Evolutionary conservation across 1,284 basidiomycete species (phyloP).

Genomic region (Ganoderma multipileum): DNA sequence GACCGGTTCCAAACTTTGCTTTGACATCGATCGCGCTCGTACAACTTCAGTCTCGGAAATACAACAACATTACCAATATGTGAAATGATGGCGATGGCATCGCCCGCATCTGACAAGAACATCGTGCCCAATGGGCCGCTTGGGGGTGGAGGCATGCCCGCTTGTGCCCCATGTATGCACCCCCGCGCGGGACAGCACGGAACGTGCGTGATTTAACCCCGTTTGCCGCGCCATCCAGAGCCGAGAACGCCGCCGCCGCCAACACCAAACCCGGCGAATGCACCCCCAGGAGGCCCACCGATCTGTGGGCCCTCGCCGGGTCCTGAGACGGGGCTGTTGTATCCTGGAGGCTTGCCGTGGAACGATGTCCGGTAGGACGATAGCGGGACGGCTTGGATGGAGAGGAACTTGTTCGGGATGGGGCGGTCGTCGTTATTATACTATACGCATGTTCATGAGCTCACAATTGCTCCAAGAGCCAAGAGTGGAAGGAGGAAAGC

Average conservation of each 20-base stretch:
- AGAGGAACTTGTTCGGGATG: conserved; percentile 77
- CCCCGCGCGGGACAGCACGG: not conserved
- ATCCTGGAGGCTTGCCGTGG: conserved; percentile 41
- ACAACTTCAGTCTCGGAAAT: conserved; percentile 4
- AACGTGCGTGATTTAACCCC: not conserved
- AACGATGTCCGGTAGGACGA: conserved; percentile 72
- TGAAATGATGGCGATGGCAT: not conserved
- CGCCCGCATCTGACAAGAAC: not conserved
- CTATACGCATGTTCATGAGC: conserved; percentile 43
- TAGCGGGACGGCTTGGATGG: conserved; percentile 73
- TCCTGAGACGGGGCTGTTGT: conserved; percentile 38
- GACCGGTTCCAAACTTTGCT: not conserved
- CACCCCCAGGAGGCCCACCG: conserved; percentile 45
- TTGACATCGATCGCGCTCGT: conserved; percentile 8
- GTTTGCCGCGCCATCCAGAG: conserved; percentile 41
- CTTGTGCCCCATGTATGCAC: not conserved
- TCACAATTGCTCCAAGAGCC: not conserved
- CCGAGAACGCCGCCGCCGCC: conserved; percentile 41
- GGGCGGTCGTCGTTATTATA: conserved; percentile 85
- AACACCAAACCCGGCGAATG: conserved; percentile 44
- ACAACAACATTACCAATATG: conserved; percentile 1
- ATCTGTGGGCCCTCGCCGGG: conserved; percentile 41
- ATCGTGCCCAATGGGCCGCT: not conserved
- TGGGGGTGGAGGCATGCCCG: not conserved
- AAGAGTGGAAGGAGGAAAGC: conserved; percentile 4